Percentiles rank a stretch among this genome's conserved stretches.
Conservation (phyloP, 2,329 filamentous ascomycete species). For the Xylariales sp. region DNA sequence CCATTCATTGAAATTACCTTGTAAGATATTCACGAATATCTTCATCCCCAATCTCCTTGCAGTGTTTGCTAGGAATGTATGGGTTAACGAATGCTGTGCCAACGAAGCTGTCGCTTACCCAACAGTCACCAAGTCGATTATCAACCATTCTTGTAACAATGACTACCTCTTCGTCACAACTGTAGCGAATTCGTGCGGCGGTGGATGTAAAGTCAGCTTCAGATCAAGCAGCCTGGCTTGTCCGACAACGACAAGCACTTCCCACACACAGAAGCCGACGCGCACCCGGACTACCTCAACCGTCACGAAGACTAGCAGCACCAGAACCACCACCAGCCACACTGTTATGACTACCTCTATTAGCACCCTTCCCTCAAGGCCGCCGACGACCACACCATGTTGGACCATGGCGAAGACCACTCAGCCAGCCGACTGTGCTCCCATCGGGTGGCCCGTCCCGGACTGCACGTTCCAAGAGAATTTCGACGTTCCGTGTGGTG, state of each 20-base stretch:
- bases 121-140: conserved; percentile 22
- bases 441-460: conserved; percentile 31
- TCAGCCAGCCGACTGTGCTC: conserved; percentile 25
- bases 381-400: conserved; percentile 19
- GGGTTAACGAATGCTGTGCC: too few relatives aligned
- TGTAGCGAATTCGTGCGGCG: conserved; percentile 22
- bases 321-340: conserved; percentile 16
- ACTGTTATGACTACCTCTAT: conserved; percentile 21
- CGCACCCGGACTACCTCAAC: conserved; percentile 1
- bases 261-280: too few relatives aligned
- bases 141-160: conserved; percentile 19
- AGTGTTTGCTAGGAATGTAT: too few relatives aligned
- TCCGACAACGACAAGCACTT: conserved; percentile 15
- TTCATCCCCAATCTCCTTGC: too few relatives aligned
- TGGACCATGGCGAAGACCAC: conserved; percentile 30
- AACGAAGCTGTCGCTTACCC: conserved; percentile 20
- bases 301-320: conserved; percentile 11
- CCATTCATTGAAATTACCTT: too few relatives aligned
- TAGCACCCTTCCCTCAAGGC: conserved; percentile 18
- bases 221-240: conserved; percentile 18
- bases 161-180: conserved; percentile 24
- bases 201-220: conserved; percentile 23
- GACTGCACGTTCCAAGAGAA: conserved; percentile 26
- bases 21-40: too few relatives aligned
- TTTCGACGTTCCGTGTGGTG: conserved; percentile 30